Evolutionary conservation across 345 rosid genomes (phyloP).

Genomic region (Sisymbrium altissimum): DNA sequence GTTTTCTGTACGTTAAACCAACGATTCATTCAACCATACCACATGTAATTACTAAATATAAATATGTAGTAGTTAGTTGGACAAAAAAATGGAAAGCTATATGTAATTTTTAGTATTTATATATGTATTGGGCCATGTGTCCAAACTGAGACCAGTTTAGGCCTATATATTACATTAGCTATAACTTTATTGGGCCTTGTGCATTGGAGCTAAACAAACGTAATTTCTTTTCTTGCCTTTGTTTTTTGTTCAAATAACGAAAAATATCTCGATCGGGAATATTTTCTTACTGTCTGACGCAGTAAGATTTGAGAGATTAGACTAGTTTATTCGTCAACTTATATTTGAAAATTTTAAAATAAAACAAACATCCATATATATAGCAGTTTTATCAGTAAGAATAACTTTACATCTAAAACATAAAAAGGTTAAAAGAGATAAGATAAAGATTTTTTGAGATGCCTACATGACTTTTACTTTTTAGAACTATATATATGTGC

Average conservation of each 20-base stretch:
- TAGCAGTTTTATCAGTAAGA: background rate
- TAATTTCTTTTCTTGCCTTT: background rate
- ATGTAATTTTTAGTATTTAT: background rate
- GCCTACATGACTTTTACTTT: background rate
- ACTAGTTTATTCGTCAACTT: constrained; percentile 4
- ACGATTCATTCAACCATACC: constrained; percentile 12
- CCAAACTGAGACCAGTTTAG: background rate
- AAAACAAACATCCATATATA: too few relatives aligned
- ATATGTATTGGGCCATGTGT: constrained; percentile 14
- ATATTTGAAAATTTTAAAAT: too few relatives aligned
- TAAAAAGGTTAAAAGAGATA: background rate
- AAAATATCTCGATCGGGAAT: background rate
- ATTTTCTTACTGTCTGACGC: background rate
- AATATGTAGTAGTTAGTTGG: background rate
- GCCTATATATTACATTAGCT: background rate
- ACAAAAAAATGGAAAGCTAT: background rate
- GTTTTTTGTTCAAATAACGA: background rate
- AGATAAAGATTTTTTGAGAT: background rate
- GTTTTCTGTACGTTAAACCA: background rate
- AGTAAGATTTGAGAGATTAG: too few relatives aligned
- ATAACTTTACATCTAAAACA: background rate
- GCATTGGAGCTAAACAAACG: background rate
- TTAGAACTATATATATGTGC: too few relatives aligned
- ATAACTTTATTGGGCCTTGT: background rate
- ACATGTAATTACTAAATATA: background rate